Base-by-base conservation (phyloP, 106 monocot species). In the Triglochin maritima region DNA sequence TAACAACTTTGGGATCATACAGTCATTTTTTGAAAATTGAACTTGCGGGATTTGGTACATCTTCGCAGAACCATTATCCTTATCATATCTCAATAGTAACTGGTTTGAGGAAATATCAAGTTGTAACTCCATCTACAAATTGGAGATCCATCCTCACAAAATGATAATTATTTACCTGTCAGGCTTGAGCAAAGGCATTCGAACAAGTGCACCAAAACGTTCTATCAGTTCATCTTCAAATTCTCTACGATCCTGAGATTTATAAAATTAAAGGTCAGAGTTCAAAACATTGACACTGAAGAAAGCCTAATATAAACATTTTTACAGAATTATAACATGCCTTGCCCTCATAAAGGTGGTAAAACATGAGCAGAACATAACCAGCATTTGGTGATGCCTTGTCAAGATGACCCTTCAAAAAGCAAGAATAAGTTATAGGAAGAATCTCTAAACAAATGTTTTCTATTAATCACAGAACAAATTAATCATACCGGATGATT, bases 331-430 rank as follows among this genome's bases (percentile, higher is more conserved):
- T 71, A 49, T 1, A 16, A 84, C 82, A 72, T 91, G 47, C 96
- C 91, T 91, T 91, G 81, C 96, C 96, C 63, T 91, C 77, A 71
- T 96, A 96, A 59, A 96, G 87, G 72, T 91, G 54, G 68, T 96
- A 96, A 71, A 96, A 96, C 96, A 96, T 88, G 52, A 96, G 79
- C 65, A 96, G 76, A 70, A 96, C 96, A 79, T 88, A 96, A 60
- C 96, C 96, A 77, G 82, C 88, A 82, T 91, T 88, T 62, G 85
- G 83, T 44, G 96, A 96, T 46, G 77, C 71, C 65, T 78, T 85
- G 78, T 96, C 96, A 59, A 96, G 79, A 82, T 91, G 91, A 61
- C 96, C 96, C 96, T 96, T 71, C 29, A 69, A 29, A 52, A 43
- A 65, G n/a, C 6, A 16, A 16, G 15, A 14, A 59, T 29, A 51